Percentiles rank a stretch among this genome's conserved stretches.
phyloP scores from a whole-genome alignment of 352 stramenopile species.

The Pythium sp. region DNA sequence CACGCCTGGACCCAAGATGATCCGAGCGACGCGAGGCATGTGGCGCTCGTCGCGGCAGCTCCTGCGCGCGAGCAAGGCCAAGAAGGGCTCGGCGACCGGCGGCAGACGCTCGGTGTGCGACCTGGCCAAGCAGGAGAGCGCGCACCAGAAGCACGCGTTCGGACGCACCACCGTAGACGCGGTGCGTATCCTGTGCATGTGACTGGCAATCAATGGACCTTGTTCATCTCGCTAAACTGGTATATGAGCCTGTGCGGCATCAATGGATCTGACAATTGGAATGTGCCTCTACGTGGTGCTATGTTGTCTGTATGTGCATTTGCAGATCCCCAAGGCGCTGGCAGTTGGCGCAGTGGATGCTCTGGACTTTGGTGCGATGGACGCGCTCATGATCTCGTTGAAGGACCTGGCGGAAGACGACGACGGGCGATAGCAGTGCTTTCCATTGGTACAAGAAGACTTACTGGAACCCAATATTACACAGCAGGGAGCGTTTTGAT shows the following conservation, averaged over 20 bases:
- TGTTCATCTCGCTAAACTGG: neutral
- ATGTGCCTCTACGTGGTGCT: neutral
- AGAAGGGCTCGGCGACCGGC: slow-evolving; percentile 14
- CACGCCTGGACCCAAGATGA: slow-evolving; percentile 27
- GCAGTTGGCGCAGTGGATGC: slow-evolving; percentile 27
- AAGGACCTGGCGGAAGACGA: slow-evolving; percentile 58
- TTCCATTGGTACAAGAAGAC: neutral
- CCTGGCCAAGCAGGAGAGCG: slow-evolving; percentile 34
- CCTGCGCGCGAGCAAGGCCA: slow-evolving; percentile 37
- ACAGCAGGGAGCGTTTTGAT: neutral
- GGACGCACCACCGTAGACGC: slow-evolving; percentile 37
- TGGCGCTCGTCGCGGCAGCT: slow-evolving; percentile 59
- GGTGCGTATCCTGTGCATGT: slow-evolving; percentile 22
- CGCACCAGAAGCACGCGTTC: slow-evolving; percentile 50
- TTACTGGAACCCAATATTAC: neutral
- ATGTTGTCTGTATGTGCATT: neutral
- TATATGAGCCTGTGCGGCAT: neutral
- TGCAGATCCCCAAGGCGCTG: slow-evolving; percentile 47
- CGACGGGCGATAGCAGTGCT: slow-evolving; percentile 62
- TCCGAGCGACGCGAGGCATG: slow-evolving; percentile 39
- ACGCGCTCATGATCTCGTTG: slow-evolving; percentile 38
- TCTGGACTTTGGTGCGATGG: slow-evolving; percentile 36
- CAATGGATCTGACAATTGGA: neutral
- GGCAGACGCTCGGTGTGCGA: slow-evolving; percentile 6
- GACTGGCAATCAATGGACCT: neutral